Evolutionary conservation across 345 rosid genomes (phyloP).

Genomic region (Eucalyptus regnans): DNA sequence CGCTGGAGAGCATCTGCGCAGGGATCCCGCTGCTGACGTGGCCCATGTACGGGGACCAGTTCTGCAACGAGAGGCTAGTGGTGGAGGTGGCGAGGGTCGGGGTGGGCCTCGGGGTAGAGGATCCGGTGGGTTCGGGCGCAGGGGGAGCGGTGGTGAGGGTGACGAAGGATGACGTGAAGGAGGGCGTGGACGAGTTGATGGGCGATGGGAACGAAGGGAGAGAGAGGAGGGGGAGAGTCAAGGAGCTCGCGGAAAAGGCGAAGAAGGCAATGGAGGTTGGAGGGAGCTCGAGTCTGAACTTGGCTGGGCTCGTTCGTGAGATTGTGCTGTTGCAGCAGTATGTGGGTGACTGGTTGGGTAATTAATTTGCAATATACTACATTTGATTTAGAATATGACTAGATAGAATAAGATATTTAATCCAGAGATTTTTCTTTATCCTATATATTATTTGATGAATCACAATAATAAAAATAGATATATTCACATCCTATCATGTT

Average conservation of each 20-base stretch:
- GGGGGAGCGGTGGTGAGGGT: neutral
- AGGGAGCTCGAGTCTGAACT: conserved; percentile 8
- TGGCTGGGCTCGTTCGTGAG: neutral
- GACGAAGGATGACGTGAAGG: conserved; percentile 2
- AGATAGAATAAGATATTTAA: too few species aligned
- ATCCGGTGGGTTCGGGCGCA: neutral
- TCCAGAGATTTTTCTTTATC: too few species aligned
- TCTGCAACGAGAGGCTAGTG: conserved; percentile 19
- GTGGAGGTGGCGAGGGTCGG: conserved; percentile 6
- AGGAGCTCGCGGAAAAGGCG: conserved; percentile 1
- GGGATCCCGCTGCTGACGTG: conserved; percentile 21
- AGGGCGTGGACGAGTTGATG: conserved; percentile 1
- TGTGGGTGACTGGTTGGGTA: neutral
- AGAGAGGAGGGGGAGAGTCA: conserved; percentile 1
- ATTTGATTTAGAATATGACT: too few species aligned
- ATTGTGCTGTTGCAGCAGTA: neutral
- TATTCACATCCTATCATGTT: too few species aligned
- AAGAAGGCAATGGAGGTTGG: conserved; percentile 5
- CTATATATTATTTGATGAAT: fast-evolving
- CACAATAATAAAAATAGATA: too few species aligned
- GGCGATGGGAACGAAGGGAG: conserved; percentile 1
- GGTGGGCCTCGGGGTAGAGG: conserved; percentile 1
- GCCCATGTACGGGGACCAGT: conserved; percentile 25
- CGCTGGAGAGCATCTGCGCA: conserved; percentile 1
- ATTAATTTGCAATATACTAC: neutral